Percentiles rank a stretch among this genome's conserved stretches.
Conservation (phyloP, 2,329 filamentous ascomycete species). For the Ambrosiella xylebori region DNA sequence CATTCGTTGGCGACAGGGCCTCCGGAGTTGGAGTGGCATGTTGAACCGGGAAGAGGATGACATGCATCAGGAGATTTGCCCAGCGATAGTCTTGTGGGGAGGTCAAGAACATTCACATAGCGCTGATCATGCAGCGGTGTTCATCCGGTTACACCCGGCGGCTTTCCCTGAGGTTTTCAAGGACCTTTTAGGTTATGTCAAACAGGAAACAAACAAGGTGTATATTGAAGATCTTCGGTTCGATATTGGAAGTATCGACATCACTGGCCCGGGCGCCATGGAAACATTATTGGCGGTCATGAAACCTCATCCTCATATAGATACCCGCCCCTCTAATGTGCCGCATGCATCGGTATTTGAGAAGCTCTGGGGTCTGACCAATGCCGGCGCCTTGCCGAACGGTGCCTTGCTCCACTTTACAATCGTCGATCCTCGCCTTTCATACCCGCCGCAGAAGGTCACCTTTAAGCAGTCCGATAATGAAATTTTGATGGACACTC, state of each 20-base stretch:
- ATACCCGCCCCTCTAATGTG: slow-evolving; percentile 14
- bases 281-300: slow-evolving; percentile 60
- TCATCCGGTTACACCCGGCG: slow-evolving; percentile 68
- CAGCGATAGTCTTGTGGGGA: slow-evolving; percentile 55
- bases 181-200: slow-evolving; percentile 38
- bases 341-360: slow-evolving; percentile 33
- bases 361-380: slow-evolving; percentile 41
- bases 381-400: slow-evolving; percentile 50
- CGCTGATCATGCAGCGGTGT: slow-evolving; percentile 25
- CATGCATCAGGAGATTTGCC: slow-evolving; percentile 43
- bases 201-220: slow-evolving; percentile 42
- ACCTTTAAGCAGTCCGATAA: slow-evolving; percentile 19
- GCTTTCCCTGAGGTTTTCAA: slow-evolving; percentile 55
- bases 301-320: slow-evolving; percentile 27
- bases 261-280: slow-evolving; percentile 53
- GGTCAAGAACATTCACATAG: slow-evolving; percentile 25
- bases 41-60: slow-evolving; percentile 38
- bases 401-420: slow-evolving; percentile 57
- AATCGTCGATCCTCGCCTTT: slow-evolving; percentile 62
- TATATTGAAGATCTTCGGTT: slow-evolving; percentile 53
- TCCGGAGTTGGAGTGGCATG: slow-evolving; percentile 30
- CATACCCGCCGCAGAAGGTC: slow-evolving; percentile 50
- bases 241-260: slow-evolving; percentile 43
- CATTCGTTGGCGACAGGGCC: slow-evolving; percentile 49
- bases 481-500: slow-evolving; percentile 34